A percentile compares a stretch with the other conserved stretches of the same genome.
phyloP scores from a whole-genome alignment of 352 stramenopile species.

The Pythium oligandrum region DNA sequence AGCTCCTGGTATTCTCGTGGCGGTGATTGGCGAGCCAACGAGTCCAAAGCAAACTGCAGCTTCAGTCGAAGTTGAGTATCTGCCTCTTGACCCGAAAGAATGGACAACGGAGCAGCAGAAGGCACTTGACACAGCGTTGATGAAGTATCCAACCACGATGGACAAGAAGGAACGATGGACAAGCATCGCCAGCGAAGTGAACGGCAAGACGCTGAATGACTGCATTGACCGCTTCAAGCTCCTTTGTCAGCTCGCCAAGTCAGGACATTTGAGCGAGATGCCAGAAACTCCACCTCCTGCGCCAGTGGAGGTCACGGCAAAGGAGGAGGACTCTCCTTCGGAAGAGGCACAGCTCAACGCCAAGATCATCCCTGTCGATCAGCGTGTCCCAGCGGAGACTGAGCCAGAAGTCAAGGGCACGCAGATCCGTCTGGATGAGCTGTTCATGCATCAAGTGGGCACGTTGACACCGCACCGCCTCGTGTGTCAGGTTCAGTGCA shows the following conservation, averaged over 20 bases:
- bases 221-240: slow-evolving; percentile 81
- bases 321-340: slow-evolving; percentile 6
- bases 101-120: slow-evolving; percentile 69
- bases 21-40: slow-evolving; percentile 8
- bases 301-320: slow-evolving; percentile 8
- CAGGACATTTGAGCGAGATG: slow-evolving; percentile 11
- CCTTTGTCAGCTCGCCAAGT: slow-evolving; percentile 45
- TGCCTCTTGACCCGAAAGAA: slow-evolving; percentile 6
- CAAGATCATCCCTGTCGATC: slow-evolving; percentile 42
- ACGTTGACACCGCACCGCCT: slow-evolving; percentile 66
- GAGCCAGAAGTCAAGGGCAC: slow-evolving; percentile 46
- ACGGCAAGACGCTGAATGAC: slow-evolving; percentile 66
- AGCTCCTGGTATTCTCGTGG: slow-evolving; percentile 7
- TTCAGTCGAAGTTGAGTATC: no score
- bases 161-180: slow-evolving; percentile 68
- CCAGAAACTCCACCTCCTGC: neutral
- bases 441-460: slow-evolving; percentile 77
- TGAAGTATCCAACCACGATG: slow-evolving; percentile 66
- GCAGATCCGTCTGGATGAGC: slow-evolving; percentile 51
- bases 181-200: slow-evolving; percentile 58
- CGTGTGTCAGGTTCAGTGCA: slow-evolving; percentile 62
- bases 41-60: neutral
- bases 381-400: slow-evolving; percentile 48
- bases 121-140: slow-evolving; percentile 59
- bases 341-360: slow-evolving; percentile 18